Evolutionary conservation across 306 rosid species (phyloP), one percentile per base, ranked within the genome.

Genomic region (Luffa acutangula): DNA sequence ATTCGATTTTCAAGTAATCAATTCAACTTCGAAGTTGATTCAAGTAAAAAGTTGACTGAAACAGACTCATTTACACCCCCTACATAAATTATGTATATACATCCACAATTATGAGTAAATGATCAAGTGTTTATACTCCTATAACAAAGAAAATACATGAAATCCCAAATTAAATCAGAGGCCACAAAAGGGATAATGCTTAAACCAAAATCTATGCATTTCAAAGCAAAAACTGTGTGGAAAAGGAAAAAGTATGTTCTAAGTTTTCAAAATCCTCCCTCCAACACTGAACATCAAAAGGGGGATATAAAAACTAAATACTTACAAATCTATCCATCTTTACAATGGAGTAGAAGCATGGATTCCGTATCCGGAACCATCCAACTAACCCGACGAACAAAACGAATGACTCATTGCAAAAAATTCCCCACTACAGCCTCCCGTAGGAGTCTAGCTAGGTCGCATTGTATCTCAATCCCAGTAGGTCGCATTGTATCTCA

Each of bases 271-370:
- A 2, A 42, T 41, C 10, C 75, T n/a, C 53, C 75, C 54, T 42
- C 49, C 73, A 66, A 66, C 49, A 66, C 25, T 66, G 49, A 39
- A 15, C 48, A 7, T 18, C 31, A 39, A 66, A 17, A 41, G 36
- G 51, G 51, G 41, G 11, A 39, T 8, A n/a, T 34, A n/a, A 67
- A 18, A 42, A 71, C 57, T 45, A 43, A 34, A 46, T 71, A 71
- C 76, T 45, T 45, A 71, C 57, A 71, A 10, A 71, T 45, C n/a
- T 71, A 21, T 43, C 54, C 56, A 21, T 43, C 76, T 71, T 71
- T 46, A 21, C 76, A 71, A 71, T 25, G 57, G 56, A 41, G 34
- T 41, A 67, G 56, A 71, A 71, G 76, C 41, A 71, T 71, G 76
- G 52, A 46, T 20, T 45, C 76, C 11, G n/a, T 8, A 17, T 66